Evolutionary conservation across 495 filamentous ascomycete genomes (phyloP), one percentile per base, ranked within the genome.

Genomic region (Elaphomyces granulatus): DNA sequence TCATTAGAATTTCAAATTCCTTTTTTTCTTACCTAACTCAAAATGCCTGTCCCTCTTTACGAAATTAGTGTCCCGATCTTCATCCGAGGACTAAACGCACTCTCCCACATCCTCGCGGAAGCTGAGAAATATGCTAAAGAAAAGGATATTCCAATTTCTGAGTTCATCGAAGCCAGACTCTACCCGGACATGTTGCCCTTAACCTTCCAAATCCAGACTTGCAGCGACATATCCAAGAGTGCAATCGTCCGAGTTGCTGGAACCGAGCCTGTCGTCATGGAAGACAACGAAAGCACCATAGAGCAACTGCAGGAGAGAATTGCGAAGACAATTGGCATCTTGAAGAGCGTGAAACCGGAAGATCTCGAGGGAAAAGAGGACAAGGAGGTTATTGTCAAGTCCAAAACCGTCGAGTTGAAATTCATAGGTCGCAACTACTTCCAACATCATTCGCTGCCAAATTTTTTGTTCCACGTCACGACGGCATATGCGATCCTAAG

Each of bases 391-490:
- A 41, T 47, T 38, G 42, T 62, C n/a, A 46, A 47, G 15, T 16
- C 63, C 4, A 48, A 46, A 3, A 36, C 37, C 10, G 18, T 23
- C 14, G 46, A 57, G 38, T 17, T 42, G 8, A 41, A 44, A 1
- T 48, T 56, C 35, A 48, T 48, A 9, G 37, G 42, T 1, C 37
- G 43, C 18, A 32, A 31, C 0, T 71, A 70, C 48, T 41, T 66
- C 15, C 23, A 43, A 15, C 47, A 51, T 2, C 71, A 56, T 43
- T 52, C 55, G 7, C 1, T 68, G 10, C 70, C 75, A 26, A 74
- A 79, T 44, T 60, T 77, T 41, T 71, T 58, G 44, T 80, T 81
- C 52, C 77, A 80, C 54, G 21, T 71, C 21, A 54, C 47, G 1
- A 74, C 61, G 7, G 56, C 71, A 17, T 79, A 81, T 54, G 53